Conservation (phyloP, 2,329 filamentous ascomycete genomes). For the Fusarium brevicatenulatum region DNA sequence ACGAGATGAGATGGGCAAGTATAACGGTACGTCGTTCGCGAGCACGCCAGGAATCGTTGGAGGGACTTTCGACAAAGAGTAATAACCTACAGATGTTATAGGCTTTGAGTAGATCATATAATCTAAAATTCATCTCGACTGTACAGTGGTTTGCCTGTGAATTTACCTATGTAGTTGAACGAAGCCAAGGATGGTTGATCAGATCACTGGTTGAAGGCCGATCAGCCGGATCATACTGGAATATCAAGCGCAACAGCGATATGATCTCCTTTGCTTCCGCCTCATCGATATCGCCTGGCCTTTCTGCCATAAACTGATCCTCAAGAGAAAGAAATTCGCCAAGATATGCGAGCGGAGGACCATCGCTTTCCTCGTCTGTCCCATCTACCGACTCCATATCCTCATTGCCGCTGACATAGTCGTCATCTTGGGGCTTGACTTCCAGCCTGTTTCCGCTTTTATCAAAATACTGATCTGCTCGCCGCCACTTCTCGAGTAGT, state of each 20-base stretch:
- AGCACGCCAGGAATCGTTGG: constrained; percentile 10
- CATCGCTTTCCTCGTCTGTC: too few species aligned
- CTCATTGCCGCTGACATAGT: background rate
- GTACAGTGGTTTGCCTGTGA: rapidly evolving
- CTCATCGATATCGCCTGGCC: background rate
- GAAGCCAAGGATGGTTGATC: background rate
- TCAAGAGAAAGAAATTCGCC: background rate
- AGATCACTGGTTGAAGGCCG: background rate
- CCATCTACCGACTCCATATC: background rate
- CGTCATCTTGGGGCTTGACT: rapidly evolving
- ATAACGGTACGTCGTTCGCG: constrained; percentile 25
- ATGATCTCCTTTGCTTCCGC: background rate
- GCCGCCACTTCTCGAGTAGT: background rate
- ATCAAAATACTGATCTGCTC: background rate
- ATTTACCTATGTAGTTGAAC: rapidly evolving
- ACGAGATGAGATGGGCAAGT: constrained; percentile 12
- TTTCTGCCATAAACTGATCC: background rate
- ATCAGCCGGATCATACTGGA: background rate
- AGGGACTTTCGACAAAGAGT: background rate
- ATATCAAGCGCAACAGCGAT: background rate
- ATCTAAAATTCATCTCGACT: rapidly evolving
- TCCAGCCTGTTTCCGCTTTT: background rate
- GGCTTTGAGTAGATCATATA: rapidly evolving
- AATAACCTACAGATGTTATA: rapidly evolving
- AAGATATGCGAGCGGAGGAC: background rate